phyloP scores from a whole-genome alignment of 768 basidiomycete genomes.

The Lactarius evosmus region DNA sequence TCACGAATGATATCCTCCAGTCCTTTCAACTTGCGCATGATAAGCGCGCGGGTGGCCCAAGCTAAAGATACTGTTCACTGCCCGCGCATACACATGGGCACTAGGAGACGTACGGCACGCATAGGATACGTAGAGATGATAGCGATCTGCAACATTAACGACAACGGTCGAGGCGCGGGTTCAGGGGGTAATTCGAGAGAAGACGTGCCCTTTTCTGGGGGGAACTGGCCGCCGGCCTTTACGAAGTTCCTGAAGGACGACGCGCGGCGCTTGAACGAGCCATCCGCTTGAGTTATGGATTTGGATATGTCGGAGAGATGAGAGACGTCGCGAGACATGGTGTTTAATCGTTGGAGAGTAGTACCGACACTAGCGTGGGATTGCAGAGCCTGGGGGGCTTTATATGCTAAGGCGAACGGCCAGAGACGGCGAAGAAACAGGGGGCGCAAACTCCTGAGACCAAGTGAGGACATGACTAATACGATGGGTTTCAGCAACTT shows the following conservation, averaged over 20 bases:
- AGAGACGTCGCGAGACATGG: conserved; percentile 34
- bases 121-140: conserved; percentile 87
- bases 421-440: neutral
- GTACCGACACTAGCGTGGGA: neutral
- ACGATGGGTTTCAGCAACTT: neutral
- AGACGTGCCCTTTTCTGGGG: conserved; percentile 69
- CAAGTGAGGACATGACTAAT: neutral
- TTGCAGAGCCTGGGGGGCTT: neutral
- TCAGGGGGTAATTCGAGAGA: too few species aligned
- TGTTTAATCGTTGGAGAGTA: neutral
- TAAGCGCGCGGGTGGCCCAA: conserved; percentile 92
- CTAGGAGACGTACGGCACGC: conserved; percentile 66
- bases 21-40: conserved; percentile 88
- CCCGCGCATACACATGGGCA: neutral
- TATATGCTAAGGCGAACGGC: neutral
- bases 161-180: neutral
- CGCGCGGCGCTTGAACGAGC: conserved; percentile 58
- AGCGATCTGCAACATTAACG: conserved; percentile 57
- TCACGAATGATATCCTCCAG: conserved; percentile 78
- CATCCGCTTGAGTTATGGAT: conserved; percentile 53
- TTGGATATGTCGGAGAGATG: conserved; percentile 51
- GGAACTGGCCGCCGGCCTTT: conserved; percentile 55
- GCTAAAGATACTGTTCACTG: conserved; percentile 44
- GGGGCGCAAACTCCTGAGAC: conserved; percentile 1
- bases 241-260: conserved; percentile 56